phyloP scores from a whole-genome alignment of 2,329 filamentous ascomycete genomes.

The Diaporthe citrichinensis region DNA sequence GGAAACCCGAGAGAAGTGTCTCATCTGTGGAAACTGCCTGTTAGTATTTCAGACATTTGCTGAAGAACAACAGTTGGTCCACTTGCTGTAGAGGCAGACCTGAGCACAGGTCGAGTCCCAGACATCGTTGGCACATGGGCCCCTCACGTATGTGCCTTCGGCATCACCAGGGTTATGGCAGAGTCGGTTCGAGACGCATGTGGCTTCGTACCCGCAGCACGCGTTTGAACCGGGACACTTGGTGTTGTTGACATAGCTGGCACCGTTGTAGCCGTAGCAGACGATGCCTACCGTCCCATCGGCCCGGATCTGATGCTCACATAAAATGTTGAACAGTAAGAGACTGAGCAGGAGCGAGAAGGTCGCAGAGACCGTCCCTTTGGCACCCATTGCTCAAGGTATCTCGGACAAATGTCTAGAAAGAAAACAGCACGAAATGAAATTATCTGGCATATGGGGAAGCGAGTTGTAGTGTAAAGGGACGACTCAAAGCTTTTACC shows the following conservation, averaged over 20 bases:
- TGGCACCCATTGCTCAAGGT: background rate
- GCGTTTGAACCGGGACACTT: conserved; percentile 13
- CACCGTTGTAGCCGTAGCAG: conserved; percentile 17
- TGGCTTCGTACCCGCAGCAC: background rate
- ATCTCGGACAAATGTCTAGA: too few species aligned
- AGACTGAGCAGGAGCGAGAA: background rate
- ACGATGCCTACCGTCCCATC: conserved; percentile 15
- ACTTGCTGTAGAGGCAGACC: conserved; percentile 26
- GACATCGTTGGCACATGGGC: conserved; percentile 7
- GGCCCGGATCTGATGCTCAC: background rate
- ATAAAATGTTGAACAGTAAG: background rate
- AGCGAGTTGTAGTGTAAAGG: background rate
- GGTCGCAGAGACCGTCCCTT: background rate
- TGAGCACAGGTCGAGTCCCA: conserved; percentile 25
- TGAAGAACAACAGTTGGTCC: background rate
- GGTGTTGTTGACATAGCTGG: background rate
- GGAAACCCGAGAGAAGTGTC: background rate
- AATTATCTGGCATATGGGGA: background rate
- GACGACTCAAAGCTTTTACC: background rate
- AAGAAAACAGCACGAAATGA: background rate
- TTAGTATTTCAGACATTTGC: background rate
- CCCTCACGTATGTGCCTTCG: conserved; percentile 3
- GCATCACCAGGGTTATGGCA: conserved; percentile 9
- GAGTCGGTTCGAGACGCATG: background rate
- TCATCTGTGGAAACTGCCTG: background rate